Evolutionary conservation across 371 early-diverging fungal genomes (phyloP).

Genomic region (Rhizopus microsporus): DNA sequence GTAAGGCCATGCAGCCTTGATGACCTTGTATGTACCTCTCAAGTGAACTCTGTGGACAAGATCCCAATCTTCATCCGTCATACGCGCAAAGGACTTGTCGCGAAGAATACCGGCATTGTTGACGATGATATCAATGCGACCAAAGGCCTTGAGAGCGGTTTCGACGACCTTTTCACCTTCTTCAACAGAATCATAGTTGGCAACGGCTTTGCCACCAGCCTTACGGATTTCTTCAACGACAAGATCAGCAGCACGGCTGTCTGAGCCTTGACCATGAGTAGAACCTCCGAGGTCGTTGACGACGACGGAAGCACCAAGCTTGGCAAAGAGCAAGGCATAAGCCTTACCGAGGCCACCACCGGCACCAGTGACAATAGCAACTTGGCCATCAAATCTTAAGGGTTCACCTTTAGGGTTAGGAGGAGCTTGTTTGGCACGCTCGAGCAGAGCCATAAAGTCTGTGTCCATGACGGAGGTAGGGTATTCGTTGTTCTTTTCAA

Average conservation of each 20-base stretch:
- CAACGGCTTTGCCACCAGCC: conserved; percentile 95
- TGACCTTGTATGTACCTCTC: conserved; percentile 91
- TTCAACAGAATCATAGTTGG: conserved; percentile 97
- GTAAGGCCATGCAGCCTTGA: conserved; percentile 96
- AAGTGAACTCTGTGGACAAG: conserved; percentile 91
- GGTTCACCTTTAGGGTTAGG: conserved; percentile 59
- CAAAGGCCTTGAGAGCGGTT: conserved; percentile 94
- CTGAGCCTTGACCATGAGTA: conserved; percentile 60
- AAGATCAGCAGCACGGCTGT: conserved; percentile 86
- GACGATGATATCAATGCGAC: conserved; percentile 92
- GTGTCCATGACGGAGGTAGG: conserved; percentile 80
- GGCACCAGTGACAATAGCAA: conserved; percentile 91
- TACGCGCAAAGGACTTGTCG: conserved; percentile 93
- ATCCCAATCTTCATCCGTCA: conserved; percentile 97
- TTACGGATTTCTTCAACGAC: conserved; percentile 93
- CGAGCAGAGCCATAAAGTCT: conserved; percentile 82
- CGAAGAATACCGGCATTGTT: conserved; percentile 98
- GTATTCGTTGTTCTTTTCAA: conserved; percentile 61
- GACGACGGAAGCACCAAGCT: conserved; percentile 80
- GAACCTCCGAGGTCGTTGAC: conserved; percentile 90
- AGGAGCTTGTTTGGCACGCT: conserved; percentile 71
- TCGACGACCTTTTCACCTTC: conserved; percentile 96
- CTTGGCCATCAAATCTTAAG: conserved; percentile 82
- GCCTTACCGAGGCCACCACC: conserved; percentile 90
- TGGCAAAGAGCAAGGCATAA: conserved; percentile 85